Evolutionary conservation across 2,329 filamentous ascomycete genomes (phyloP).

Genomic region (Cercospora sp.): DNA sequence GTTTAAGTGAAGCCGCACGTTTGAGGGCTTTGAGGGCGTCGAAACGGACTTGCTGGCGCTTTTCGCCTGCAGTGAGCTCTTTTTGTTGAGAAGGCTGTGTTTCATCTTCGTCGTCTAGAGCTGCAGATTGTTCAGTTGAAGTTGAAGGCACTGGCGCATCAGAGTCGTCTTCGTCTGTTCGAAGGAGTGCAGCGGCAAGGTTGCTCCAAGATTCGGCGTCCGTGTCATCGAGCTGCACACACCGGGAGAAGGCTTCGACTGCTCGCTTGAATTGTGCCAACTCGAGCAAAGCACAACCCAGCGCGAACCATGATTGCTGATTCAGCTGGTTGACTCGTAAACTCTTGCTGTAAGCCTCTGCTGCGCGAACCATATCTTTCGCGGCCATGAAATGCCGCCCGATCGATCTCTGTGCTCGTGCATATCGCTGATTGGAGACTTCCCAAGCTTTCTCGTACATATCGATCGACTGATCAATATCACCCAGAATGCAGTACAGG

Average conservation of each 20-base stretch:
- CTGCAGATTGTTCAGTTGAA: constrained; percentile 20
- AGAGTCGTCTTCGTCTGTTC: constrained; percentile 29
- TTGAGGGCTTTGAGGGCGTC: constrained; percentile 85
- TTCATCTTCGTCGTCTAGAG: constrained; percentile 38
- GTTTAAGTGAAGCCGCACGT: constrained; percentile 77
- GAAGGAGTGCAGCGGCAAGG: constrained; percentile 76
- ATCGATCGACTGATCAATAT: constrained; percentile 72
- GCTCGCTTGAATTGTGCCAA: constrained; percentile 75
- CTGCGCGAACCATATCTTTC: constrained; percentile 68
- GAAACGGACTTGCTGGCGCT: constrained; percentile 62
- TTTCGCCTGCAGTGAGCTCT: constrained; percentile 11
- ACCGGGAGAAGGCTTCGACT: constrained; percentile 77
- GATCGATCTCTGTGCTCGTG: constrained; percentile 82
- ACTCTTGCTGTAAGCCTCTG: constrained; percentile 75
- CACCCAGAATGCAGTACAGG: constrained; percentile 89
- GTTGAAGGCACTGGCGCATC: neutral
- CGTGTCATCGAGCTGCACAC: constrained; percentile 80
- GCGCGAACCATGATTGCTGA: constrained; percentile 80
- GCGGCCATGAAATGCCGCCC: constrained; percentile 73
- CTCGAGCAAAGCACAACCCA: constrained; percentile 85
- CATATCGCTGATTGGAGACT: constrained; percentile 76
- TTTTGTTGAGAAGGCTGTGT: constrained; percentile 21
- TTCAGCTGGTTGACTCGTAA: constrained; percentile 79
- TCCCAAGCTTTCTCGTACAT: constrained; percentile 89
- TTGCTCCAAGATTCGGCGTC: constrained; percentile 96